A percentile compares a stretch with the other conserved stretches of the same genome.
phyloP scores from a whole-genome alignment of 768 basidiomycete species.

The Suillus brevipes region DNA sequence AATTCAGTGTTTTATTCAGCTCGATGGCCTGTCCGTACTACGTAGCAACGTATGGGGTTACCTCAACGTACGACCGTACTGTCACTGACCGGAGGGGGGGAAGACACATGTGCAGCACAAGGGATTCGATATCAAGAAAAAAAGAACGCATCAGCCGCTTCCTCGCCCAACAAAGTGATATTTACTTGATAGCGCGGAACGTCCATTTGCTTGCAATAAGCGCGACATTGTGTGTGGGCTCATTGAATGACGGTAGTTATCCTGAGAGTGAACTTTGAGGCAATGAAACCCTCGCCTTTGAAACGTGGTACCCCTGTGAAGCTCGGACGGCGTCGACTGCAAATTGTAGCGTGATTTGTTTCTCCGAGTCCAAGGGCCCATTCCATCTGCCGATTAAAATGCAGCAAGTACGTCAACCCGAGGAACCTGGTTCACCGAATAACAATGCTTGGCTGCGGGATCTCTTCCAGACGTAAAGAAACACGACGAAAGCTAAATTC shows the following conservation, averaged over 20 bases:
- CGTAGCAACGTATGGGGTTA: neutral
- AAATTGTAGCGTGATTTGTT: neutral
- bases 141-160: constrained; percentile 4
- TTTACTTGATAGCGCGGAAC: neutral
- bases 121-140: neutral
- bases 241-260: neutral
- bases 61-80: neutral
- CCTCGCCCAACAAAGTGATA: neutral
- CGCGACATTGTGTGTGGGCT: neutral
- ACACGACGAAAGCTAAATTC: neutral
- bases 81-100: neutral
- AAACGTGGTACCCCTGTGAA: constrained; percentile 1
- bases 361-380: neutral
- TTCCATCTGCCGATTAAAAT: neutral
- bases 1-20: no score
- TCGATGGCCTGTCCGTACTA: no score
- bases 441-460: neutral
- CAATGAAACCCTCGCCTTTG: neutral
- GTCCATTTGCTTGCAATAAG: neutral
- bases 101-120: neutral
- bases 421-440: neutral
- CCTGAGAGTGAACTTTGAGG: constrained; percentile 1
- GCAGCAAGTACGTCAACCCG: neutral
- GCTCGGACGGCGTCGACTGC: neutral
- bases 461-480: constrained; percentile 2